These are phyloP conservation scores for Talaromyces sp. DNA, from an alignment of 2,329 filamentous ascomycete species.

Conservation along the genomic window DNA sequence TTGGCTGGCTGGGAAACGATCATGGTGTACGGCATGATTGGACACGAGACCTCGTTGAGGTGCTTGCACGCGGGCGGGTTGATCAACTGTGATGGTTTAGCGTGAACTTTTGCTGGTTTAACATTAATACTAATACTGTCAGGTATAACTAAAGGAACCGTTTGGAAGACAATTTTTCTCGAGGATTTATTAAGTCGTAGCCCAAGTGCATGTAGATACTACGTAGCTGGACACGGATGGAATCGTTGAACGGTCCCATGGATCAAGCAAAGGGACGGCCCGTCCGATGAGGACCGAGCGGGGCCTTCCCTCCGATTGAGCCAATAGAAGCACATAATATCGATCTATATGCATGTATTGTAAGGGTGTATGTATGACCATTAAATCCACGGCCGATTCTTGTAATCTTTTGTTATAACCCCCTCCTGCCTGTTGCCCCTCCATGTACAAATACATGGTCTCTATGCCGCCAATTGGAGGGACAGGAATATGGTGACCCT, in stretches of 20 bases:
- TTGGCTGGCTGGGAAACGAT: background rate
- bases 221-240: background rate
- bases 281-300: constrained; percentile 14
- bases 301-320: background rate
- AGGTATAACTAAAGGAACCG: background rate
- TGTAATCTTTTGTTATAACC: background rate
- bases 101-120: background rate
- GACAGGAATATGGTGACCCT: background rate
- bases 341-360: background rate
- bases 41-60: constrained; percentile 10
- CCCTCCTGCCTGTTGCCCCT: background rate
- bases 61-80: background rate
- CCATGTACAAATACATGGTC: background rate
- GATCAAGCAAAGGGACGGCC: constrained; percentile 15
- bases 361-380: background rate
- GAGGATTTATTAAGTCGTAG: background rate
- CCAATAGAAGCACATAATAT: background rate
- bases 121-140: background rate
- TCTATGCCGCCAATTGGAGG: background rate
- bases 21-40: constrained; percentile 9
- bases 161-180: background rate
- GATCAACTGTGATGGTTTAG: background rate
- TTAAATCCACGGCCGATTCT: background rate
- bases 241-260: background rate
- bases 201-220: background rate